Evolutionary conservation across 129 eudicot genomes (phyloP), one percentile per base, ranked within the genome.

Genomic region (Helianthus tuberosus): DNA sequence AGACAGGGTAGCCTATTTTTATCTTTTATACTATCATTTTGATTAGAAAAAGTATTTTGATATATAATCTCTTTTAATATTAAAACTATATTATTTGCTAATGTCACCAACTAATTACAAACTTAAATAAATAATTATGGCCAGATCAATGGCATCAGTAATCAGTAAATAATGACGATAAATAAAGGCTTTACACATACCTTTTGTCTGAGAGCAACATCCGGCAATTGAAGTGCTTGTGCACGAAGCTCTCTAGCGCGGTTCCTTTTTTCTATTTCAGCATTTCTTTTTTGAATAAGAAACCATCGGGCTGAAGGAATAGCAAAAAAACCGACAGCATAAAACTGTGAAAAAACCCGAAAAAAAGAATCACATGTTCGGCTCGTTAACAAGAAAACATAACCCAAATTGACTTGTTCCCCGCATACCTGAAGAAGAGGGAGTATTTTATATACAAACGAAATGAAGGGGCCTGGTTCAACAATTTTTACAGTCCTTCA

Each of bases 301-400:
- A 85, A 79, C 94, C 91, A 95, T 36, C 97, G 87, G 27, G 86
- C 85, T 81, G 85, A 84, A 62, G 97, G 97, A 74, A 91, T 95
- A 32, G 90, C 92, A 74, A 95, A 91, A 86, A 95, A 91, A 43
- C 97, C 84, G 74, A 87, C 96, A 59, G 96, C 99, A 79, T 95
- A 95, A 48, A 95, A 66, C 99, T 95, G 95, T 70, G 77, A 72
- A 75, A 32, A 32, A 27, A 60, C n/a, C n/a, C 5, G 1, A 60
- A 69, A 35, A 4, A 29, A 52, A 50, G 9, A 67, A 15, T 68
- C 44, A 41, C 10, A 63, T 35, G 11, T n/a, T 48, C 25, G 50
- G 47, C 62, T 25, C 48, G 9, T 59, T 29, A 60, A 27, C 23
- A 11, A 59, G 32, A n/a, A 60, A 25, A 46, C 38, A 46, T 62